Percentiles rank a stretch among this genome's conserved stretches.
phyloP scores from a whole-genome alignment of 1,284 basidiomycete species.

The Ceratobasidium sp. region DNA sequence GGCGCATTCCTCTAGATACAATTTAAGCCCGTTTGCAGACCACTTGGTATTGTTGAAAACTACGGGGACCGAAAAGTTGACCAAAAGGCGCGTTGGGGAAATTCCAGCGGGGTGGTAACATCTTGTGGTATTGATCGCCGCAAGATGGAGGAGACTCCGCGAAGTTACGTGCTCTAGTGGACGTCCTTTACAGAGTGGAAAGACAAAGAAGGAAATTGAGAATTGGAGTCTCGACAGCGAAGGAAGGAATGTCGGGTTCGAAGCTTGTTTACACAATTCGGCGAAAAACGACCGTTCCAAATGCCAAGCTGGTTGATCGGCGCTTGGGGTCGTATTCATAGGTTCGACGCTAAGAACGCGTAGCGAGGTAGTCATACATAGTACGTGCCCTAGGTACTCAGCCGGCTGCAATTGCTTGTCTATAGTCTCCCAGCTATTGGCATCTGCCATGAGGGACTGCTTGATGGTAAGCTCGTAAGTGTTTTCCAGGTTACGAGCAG shows the following conservation, averaged over 20 bases:
- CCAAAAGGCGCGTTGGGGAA: background rate
- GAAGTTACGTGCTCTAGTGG: background rate
- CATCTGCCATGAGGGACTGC: background rate
- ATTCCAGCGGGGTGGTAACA: background rate
- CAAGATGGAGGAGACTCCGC: too few relatives aligned
- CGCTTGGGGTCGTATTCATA: background rate
- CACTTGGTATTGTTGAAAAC: background rate
- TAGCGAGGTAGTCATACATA: constrained; percentile 1
- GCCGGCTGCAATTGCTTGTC: background rate
- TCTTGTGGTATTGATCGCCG: background rate
- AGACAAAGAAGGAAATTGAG: background rate
- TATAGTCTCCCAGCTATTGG: background rate
- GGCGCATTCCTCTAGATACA: background rate
- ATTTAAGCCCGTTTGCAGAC: background rate
- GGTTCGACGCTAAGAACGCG: background rate
- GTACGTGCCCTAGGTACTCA: background rate
- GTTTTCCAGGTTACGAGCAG: background rate
- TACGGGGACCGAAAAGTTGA: background rate
- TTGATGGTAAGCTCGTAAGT: background rate
- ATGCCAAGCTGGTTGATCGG: background rate
- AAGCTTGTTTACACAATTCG: background rate
- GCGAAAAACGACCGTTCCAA: background rate
- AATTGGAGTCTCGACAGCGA: background rate
- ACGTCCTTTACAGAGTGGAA: background rate
- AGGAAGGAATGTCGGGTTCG: constrained; percentile 1